A percentile compares a stretch with the other conserved stretches of the same genome.
Evolutionary conservation across 371 early-diverging fungal species (phyloP).

Genomic region (Umbelopsis sp.): DNA sequence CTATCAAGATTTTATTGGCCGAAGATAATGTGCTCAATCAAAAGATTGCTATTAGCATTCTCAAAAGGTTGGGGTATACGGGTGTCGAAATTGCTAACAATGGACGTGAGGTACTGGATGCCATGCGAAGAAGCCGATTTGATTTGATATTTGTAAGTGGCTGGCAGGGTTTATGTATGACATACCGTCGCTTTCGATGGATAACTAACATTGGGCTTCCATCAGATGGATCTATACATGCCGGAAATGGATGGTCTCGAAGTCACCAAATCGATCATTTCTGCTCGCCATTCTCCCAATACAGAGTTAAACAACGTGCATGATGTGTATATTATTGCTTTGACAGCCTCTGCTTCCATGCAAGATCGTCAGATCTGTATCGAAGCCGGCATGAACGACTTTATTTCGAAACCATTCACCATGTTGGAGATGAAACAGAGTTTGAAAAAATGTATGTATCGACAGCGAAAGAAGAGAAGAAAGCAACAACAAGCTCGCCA

Average conservation of each 20-base stretch:
- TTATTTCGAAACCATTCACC: slow-evolving; percentile 63
- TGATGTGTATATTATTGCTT: slow-evolving; percentile 64
- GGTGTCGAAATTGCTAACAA: slow-evolving; percentile 59
- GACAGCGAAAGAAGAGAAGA: slow-evolving; percentile 32
- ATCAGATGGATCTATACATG: slow-evolving; percentile 57
- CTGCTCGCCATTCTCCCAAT: slow-evolving; percentile 30
- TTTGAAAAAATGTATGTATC: slow-evolving; percentile 36
- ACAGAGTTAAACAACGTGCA: slow-evolving; percentile 34
- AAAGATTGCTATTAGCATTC: slow-evolving; percentile 59
- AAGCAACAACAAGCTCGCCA: slow-evolving; percentile 22
- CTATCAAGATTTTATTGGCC: slow-evolving; percentile 47
- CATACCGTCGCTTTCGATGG: not conserved
- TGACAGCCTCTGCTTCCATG: slow-evolving; percentile 62
- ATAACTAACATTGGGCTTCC: not conserved
- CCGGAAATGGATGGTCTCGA: slow-evolving; percentile 58
- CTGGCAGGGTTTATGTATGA: no score
- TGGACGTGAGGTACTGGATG: slow-evolving; percentile 54
- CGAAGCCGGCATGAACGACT: slow-evolving; percentile 67
- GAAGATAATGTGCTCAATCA: slow-evolving; percentile 65
- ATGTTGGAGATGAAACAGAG: slow-evolving; percentile 58
- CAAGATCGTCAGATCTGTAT: slow-evolving; percentile 65
- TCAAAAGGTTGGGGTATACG: slow-evolving; percentile 58
- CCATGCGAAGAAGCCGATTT: slow-evolving; percentile 45
- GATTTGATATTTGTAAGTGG: slow-evolving; percentile 52
- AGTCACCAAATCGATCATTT: slow-evolving; percentile 46